phyloP scores from a whole-genome alignment of 2,329 filamentous ascomycete species.

The Penicillium sp. region DNA sequence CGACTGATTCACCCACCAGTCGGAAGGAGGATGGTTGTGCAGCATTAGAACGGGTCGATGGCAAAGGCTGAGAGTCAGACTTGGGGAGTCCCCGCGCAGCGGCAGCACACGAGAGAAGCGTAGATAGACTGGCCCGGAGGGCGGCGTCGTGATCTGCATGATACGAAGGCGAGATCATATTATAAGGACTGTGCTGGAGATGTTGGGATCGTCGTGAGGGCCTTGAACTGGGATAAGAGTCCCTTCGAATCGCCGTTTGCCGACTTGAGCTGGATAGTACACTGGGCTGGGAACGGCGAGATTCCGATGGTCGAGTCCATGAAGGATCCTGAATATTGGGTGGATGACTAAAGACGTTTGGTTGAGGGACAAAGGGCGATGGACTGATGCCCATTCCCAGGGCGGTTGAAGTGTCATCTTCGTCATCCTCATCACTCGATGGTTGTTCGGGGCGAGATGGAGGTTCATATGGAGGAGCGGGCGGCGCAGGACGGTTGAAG shows the following conservation, averaged over 20 bases:
- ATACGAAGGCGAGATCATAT: conserved; percentile 66
- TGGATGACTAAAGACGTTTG: conserved; percentile 86
- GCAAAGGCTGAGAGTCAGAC: conserved; percentile 30
- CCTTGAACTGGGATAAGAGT: conserved; percentile 33
- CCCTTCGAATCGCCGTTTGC: conserved; percentile 34
- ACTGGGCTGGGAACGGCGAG: conserved; percentile 47
- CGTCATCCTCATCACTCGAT: conserved; percentile 54
- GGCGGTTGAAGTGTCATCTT: conserved; percentile 76
- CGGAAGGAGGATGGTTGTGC: conserved; percentile 50
- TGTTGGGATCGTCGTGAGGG: conserved; percentile 33
- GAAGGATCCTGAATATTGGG: conserved; percentile 50
- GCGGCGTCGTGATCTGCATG: conserved; percentile 90
- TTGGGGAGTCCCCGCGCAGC: conserved; percentile 79
- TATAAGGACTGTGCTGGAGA: conserved; percentile 53
- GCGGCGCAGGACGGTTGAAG: conserved; percentile 32
- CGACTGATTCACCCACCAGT: conserved; percentile 56
- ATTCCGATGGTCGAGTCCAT: conserved; percentile 38
- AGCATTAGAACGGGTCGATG: conserved; percentile 21
- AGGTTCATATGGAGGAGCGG: conserved; percentile 18
- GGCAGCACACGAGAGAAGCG: conserved; percentile 87
- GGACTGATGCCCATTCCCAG: conserved; percentile 58
- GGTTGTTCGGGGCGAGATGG: conserved; percentile 29
- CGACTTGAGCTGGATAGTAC: conserved; percentile 37
- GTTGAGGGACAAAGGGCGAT: conserved; percentile 69
- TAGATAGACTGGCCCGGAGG: conserved; percentile 86